Base-by-base conservation (phyloP, 179 eudicot genomes). In the Heliamphora pulchella region DNA sequence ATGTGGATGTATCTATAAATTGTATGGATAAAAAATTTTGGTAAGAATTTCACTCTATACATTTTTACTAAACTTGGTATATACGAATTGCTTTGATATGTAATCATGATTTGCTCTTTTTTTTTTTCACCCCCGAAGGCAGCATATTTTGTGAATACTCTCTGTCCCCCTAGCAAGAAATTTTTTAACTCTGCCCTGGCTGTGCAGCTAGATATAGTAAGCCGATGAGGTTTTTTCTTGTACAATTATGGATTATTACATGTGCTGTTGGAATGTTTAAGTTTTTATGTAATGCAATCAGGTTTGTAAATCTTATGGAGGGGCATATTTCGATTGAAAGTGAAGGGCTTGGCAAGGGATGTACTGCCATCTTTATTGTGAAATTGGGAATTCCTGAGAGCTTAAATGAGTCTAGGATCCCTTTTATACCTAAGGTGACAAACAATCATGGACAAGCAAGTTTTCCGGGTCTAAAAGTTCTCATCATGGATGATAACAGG, bases 271-370 rank as follows among this genome's bases (percentile, higher is more conserved):
- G 20, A 54, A 51, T 74, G 51, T 80, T 55, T 13, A 44, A 47
- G 7, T 3, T 54, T 20, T 73, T 20, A 1, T 73, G 46, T 51
- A 13, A 20, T 73, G 93, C 44, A 20, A 65, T 76, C 89, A 95
- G 98, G 87, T 95, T 91, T 89, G 94, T 95, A 67, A 88, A 86
- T 89, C 91, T 93, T 73, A 93, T 95, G 98, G 97, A 89, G 81
- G 98, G 98, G 65, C 86, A 93, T 66, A 91, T 93, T 41, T 93
- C 95, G 97, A 82, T 95, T 18, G 97, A 95, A 80, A 95, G 97
- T 47, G 97, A 93, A 55, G 97, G 97, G 17, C 69, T 75, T 0
- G 94, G 90, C 14, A 91, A 93, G 81, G 98, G 98, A 50, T 88
- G 93, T 75, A 91, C 90, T 8, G 92, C 90, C 43, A 86, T 78